A percentile compares a stretch with the other conserved stretches of the same genome.
Evolutionary conservation across 2,329 filamentous ascomycete species (phyloP).

Genomic region (Ceratocystis cacaofunesta): DNA sequence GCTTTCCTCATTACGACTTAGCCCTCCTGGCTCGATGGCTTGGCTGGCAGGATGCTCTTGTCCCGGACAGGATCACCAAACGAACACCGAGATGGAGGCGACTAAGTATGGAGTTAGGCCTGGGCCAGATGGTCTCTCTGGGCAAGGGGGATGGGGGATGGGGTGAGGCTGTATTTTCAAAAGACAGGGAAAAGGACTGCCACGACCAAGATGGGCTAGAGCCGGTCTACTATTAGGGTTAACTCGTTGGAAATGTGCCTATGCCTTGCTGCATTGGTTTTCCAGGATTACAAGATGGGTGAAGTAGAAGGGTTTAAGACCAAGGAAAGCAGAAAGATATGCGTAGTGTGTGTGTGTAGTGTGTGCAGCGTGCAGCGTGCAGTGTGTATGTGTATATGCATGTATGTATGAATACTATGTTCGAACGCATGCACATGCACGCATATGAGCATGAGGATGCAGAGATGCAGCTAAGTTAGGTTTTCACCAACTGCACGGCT

Average conservation of each 20-base stretch:
- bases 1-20: not conserved
- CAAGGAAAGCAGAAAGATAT: not conserved
- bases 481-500: too few relatives aligned
- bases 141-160: too few relatives aligned
- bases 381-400: too few relatives aligned
- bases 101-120: not conserved
- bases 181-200: not conserved
- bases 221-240: not conserved
- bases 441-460: too few relatives aligned
- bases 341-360: not conserved
- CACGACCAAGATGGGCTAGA: not conserved
- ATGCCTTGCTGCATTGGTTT: too few relatives aligned
- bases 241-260: too few relatives aligned
- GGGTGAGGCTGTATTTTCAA: not conserved
- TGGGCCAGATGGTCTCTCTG: not conserved
- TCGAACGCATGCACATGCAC: too few relatives aligned
- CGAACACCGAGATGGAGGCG: not conserved
- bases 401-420: too few relatives aligned
- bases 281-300: too few relatives aligned
- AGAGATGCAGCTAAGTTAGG: too few relatives aligned
- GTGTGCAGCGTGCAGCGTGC: too few relatives aligned
- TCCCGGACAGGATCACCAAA: slow-evolving; percentile 3
- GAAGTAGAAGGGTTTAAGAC: not conserved
- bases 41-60: not conserved
- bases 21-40: not conserved